Percentiles rank a stretch among this genome's conserved stretches.
These are phyloP conservation scores for Rosa persica DNA, from an alignment of 306 rosid species.

Conservation along the genomic window DNA sequence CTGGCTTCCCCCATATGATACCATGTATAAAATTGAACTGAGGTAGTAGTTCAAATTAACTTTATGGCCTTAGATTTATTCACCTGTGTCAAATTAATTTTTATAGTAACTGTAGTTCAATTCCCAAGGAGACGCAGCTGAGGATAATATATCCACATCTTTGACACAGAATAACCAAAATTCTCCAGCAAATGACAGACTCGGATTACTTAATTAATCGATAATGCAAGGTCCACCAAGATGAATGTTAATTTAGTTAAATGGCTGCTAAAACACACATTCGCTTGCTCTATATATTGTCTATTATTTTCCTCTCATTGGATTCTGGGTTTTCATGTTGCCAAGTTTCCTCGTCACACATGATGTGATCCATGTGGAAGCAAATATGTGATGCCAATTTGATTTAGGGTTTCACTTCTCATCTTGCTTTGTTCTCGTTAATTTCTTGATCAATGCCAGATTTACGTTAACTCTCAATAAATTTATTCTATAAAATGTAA, in stretches of 20 bases:
- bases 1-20: no score
- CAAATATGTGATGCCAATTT: conserved; percentile 14
- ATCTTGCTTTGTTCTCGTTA: not conserved
- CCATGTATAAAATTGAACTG: not conserved
- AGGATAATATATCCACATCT: conserved; percentile 15
- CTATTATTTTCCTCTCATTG: conserved; percentile 45
- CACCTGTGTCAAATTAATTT: not conserved
- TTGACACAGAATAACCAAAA: conserved; percentile 44
- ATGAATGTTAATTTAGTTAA: conserved; percentile 5
- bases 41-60: not conserved
- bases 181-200: conserved; percentile 62
- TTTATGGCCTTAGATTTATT: not conserved
- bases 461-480: not conserved
- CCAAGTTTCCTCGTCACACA: conserved; percentile 78
- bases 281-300: not conserved
- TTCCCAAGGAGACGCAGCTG: conserved; percentile 25
- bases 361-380: conserved; percentile 31
- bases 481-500: not conserved
- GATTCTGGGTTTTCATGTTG: conserved; percentile 84
- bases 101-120: conserved; percentile 24
- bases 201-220: conserved; percentile 28
- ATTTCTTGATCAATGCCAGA: not conserved
- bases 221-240: conserved; percentile 47
- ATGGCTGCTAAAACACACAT: conserved; percentile 9
- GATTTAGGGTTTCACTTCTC: not conserved